Evolutionary conservation across 306 rosid species (phyloP).

Genomic region (Cucumis melo): DNA sequence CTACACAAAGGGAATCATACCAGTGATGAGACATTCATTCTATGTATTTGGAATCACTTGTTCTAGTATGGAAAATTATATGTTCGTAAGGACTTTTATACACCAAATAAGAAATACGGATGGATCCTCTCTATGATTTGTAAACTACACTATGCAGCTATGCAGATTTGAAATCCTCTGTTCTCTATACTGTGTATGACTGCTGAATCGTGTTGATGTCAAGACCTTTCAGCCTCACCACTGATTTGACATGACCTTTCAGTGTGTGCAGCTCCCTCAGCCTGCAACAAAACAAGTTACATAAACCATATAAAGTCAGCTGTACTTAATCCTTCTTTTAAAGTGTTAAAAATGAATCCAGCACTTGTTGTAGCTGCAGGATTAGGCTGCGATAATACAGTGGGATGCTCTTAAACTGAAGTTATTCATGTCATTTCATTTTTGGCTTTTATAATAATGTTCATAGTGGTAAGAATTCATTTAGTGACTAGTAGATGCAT

Average conservation of each 20-base stretch:
- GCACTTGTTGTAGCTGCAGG: neutral
- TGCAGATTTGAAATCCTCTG: neutral
- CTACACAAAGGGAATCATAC: neutral
- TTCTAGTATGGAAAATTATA: neutral
- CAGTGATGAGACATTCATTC: neutral
- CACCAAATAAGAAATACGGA: neutral
- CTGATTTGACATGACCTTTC: conserved; percentile 74
- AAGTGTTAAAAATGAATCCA: neutral
- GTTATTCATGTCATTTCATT: neutral
- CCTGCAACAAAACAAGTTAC: conserved; percentile 20
- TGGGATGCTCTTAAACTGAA: neutral
- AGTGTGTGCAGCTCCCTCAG: conserved; percentile 52
- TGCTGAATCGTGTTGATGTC: conserved; percentile 56
- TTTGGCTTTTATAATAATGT: neutral
- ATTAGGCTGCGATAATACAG: neutral
- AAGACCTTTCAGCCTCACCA: conserved; percentile 58
- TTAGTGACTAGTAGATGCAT: neutral
- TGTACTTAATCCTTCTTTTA: neutral
- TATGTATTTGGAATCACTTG: neutral
- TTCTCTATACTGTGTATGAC: conserved; percentile 39
- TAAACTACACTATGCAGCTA: neutral
- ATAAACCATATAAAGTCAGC: neutral
- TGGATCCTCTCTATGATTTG: neutral
- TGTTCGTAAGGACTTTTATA: neutral
- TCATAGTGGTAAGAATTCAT: neutral